Percentiles rank a stretch among this genome's conserved stretches.
These are phyloP conservation scores for Dianthus caryophyllus DNA, from an alignment of 148 eudicot species.

Conservation along the genomic window DNA sequence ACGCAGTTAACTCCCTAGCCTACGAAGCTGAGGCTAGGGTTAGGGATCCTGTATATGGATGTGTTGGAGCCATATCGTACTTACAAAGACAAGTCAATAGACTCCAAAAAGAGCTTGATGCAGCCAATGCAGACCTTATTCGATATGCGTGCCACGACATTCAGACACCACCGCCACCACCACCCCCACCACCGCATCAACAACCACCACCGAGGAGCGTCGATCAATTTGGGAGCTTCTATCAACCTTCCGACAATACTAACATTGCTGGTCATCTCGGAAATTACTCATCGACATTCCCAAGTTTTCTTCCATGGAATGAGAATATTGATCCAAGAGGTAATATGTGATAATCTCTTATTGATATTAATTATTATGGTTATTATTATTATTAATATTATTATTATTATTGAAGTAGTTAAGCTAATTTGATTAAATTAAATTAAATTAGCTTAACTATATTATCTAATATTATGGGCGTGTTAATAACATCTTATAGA, in stretches of 20 bases:
- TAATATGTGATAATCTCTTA: too few species aligned
- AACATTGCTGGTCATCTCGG: not conserved
- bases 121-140: conserved; percentile 60
- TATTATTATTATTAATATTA: not conserved
- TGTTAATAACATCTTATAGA: not conserved
- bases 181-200: conserved; percentile 13
- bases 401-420: not conserved
- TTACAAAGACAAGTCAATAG: conserved; percentile 67
- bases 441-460: not conserved
- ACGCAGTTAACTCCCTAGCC: conserved; percentile 74
- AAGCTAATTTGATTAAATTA: not conserved
- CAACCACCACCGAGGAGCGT: not conserved
- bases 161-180: not conserved
- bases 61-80: conserved; percentile 70
- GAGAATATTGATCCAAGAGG: conserved; percentile 23
- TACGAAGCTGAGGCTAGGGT: conserved; percentile 84
- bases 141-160: conserved; percentile 42
- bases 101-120: conserved; percentile 72
- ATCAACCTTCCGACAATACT: conserved; percentile 5
- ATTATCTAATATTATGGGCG: conserved; percentile 10
- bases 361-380: conserved; percentile 18
- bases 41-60: conserved; percentile 71
- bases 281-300: conserved; percentile 14
- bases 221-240: conserved; percentile 7
- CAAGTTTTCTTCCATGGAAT: conserved; percentile 24